Evolutionary conservation across 805 yeast species (phyloP).

Genomic region (Candida dendrica): DNA sequence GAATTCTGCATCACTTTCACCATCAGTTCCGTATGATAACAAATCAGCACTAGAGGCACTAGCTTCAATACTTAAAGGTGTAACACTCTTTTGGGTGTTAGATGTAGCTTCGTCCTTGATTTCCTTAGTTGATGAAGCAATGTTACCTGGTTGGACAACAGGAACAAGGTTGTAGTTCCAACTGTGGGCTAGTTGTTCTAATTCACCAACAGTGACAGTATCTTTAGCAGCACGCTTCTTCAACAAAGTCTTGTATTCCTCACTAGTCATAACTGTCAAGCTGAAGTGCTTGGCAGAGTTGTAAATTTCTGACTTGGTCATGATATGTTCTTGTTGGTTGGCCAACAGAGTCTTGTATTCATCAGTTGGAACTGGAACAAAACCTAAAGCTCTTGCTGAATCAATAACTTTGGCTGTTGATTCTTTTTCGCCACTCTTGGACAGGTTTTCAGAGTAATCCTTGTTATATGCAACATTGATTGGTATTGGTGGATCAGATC

Average conservation of each 20-base stretch:
- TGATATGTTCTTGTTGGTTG: conserved; percentile 21
- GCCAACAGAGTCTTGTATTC: conserved; percentile 26
- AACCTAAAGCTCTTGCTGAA: conserved; percentile 26
- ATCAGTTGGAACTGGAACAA: conserved; percentile 25
- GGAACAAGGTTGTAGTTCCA: conserved; percentile 30
- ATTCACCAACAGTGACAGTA: conserved; percentile 21
- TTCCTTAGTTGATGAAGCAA: not conserved
- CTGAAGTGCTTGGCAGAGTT: conserved; percentile 33
- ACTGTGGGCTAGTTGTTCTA: conserved; percentile 26
- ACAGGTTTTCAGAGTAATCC: conserved; percentile 26
- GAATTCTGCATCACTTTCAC: not conserved
- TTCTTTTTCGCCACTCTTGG: conserved; percentile 20
- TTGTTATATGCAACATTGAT: conserved; percentile 26
- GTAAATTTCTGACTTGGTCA: conserved; percentile 26
- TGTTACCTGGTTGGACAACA: conserved; percentile 1
- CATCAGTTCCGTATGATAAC: not conserved
- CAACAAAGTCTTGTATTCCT: conserved; percentile 33
- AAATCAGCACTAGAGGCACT: not conserved
- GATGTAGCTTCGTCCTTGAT: not conserved
- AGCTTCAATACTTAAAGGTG: not conserved
- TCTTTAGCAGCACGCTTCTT: conserved; percentile 18
- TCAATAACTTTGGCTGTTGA: conserved; percentile 22
- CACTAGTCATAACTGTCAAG: conserved; percentile 35
- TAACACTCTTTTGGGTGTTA: not conserved
- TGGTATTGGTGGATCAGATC: conserved; percentile 10